Conservation (phyloP, 2,329 filamentous ascomycete species). For the Niveomyces coronatus region DNA sequence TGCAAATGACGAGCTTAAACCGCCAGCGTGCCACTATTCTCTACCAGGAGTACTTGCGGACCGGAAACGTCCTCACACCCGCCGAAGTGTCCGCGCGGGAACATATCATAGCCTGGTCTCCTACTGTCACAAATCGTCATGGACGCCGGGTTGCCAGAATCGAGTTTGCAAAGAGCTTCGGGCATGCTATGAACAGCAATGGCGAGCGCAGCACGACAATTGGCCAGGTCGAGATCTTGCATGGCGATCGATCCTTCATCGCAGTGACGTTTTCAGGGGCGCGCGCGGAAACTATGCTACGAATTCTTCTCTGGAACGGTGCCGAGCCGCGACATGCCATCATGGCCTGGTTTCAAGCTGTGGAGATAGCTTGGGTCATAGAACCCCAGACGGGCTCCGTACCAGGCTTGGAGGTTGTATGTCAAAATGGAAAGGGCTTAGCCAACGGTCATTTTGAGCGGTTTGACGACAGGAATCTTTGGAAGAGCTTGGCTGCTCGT, state of each 20-base stretch:
- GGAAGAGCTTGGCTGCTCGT: slow-evolving; percentile 17
- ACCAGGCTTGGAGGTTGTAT: slow-evolving; percentile 1
- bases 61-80: slow-evolving; percentile 48
- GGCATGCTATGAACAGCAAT: slow-evolving; percentile 24
- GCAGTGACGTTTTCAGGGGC: slow-evolving; percentile 5
- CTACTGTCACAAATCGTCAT: slow-evolving; percentile 19
- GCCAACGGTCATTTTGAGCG: slow-evolving; percentile 4
- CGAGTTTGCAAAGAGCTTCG: slow-evolving; percentile 33
- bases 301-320: slow-evolving; percentile 25
- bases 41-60: slow-evolving; percentile 46
- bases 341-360: slow-evolving; percentile 26
- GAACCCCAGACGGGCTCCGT: slow-evolving; percentile 9
- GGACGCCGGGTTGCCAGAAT: slow-evolving; percentile 23
- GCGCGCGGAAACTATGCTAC: slow-evolving; percentile 17
- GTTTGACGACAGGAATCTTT: slow-evolving; percentile 14
- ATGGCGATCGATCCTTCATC: slow-evolving; percentile 10
- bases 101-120: slow-evolving; percentile 45
- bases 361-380: slow-evolving; percentile 27
- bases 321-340: slow-evolving; percentile 21
- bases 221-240: slow-evolving; percentile 20
- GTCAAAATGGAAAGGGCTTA: background rate
- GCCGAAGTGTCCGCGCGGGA: slow-evolving; percentile 54
- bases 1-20: slow-evolving; percentile 77
- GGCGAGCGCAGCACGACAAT: no score
- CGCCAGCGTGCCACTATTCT: slow-evolving; percentile 76